Conservation (phyloP, 495 filamentous ascomycete species). For the Hamigera avellanea region DNA sequence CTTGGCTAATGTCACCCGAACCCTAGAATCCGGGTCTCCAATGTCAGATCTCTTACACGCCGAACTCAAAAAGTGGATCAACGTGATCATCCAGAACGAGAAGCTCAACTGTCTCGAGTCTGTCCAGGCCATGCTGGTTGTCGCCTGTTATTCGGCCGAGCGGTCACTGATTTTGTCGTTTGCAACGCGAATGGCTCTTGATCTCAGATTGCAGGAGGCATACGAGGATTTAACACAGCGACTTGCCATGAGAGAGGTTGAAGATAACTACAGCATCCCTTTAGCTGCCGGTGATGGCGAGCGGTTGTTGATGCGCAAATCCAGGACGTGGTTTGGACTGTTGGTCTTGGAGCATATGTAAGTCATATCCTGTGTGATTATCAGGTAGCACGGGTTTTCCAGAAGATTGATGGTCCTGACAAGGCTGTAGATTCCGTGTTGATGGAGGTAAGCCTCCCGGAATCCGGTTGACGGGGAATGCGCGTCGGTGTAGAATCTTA, state of each 20-base stretch:
- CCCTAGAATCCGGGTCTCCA: constrained; percentile 18
- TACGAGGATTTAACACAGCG: constrained; percentile 27
- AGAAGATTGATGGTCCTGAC: too few relatives aligned
- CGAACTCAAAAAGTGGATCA: constrained; percentile 33
- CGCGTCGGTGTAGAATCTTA: constrained; percentile 31
- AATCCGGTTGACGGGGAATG: constrained; percentile 25
- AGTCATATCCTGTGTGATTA: constrained; percentile 8
- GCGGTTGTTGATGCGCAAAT: constrained; percentile 24
- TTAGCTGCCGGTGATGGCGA: constrained; percentile 14
- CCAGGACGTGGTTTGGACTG: constrained; percentile 34
- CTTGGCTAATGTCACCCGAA: too few relatives aligned
- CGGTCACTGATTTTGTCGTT: constrained; percentile 34
- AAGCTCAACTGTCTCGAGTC: constrained; percentile 27
- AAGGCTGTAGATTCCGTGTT: constrained; percentile 28
- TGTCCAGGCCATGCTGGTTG: constrained; percentile 36
- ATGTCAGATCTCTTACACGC: constrained; percentile 27
- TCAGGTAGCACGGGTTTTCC: too few relatives aligned
- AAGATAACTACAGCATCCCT: constrained; percentile 6
- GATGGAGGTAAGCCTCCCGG: constrained; percentile 39
- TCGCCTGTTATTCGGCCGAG: constrained; percentile 37
- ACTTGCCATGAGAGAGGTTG: constrained; percentile 16
- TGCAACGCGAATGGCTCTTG: constrained; percentile 35
- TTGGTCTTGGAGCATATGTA: constrained; percentile 38
- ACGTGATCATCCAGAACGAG: constrained; percentile 31
- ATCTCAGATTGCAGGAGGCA: constrained; percentile 29